Evolutionary conservation across 2,329 filamentous ascomycete genomes (phyloP).

Genomic region (Aspergillus versicolor): DNA sequence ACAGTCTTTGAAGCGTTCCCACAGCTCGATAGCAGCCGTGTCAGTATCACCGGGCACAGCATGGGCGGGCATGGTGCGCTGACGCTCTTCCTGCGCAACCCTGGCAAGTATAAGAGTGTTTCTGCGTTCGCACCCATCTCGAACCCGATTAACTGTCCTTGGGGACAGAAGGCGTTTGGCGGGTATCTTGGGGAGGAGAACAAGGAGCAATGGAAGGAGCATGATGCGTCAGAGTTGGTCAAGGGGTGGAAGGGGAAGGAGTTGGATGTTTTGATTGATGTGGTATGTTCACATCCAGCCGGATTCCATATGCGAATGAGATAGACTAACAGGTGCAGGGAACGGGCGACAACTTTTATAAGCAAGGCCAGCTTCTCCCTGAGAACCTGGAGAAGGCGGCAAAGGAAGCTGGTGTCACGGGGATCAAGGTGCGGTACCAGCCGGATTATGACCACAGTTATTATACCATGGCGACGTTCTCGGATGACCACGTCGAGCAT

Average conservation of each 20-base stretch:
- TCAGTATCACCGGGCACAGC: conserved; percentile 88
- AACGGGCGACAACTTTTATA: conserved; percentile 94
- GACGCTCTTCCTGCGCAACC: conserved; percentile 83
- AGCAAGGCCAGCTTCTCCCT: conserved; percentile 85
- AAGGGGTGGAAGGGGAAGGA: conserved; percentile 69
- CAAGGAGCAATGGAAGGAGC: conserved; percentile 75
- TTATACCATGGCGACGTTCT: conserved; percentile 90
- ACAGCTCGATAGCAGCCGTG: conserved; percentile 66
- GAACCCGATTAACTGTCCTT: conserved; percentile 82
- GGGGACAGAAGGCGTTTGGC: conserved; percentile 92
- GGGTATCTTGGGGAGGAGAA: conserved; percentile 83
- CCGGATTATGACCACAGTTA: conserved; percentile 95
- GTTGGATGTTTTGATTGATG: conserved; percentile 81
- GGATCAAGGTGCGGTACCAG: conserved; percentile 79
- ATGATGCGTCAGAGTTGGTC: conserved; percentile 89
- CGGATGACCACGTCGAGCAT: conserved; percentile 86
- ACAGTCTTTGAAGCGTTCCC: conserved; percentile 71
- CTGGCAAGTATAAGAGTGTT: conserved; percentile 82
- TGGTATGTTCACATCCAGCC: conserved; percentile 55
- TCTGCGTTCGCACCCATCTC: conserved; percentile 87
- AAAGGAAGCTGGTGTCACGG: conserved; percentile 69
- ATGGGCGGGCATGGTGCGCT: conserved; percentile 98
- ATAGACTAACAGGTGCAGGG: conserved; percentile 53
- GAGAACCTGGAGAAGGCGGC: conserved; percentile 87
- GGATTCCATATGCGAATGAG: background rate